Evolutionary conservation across 139 green algal species (phyloP).

Genomic region (Parachlorella kessleri): DNA sequence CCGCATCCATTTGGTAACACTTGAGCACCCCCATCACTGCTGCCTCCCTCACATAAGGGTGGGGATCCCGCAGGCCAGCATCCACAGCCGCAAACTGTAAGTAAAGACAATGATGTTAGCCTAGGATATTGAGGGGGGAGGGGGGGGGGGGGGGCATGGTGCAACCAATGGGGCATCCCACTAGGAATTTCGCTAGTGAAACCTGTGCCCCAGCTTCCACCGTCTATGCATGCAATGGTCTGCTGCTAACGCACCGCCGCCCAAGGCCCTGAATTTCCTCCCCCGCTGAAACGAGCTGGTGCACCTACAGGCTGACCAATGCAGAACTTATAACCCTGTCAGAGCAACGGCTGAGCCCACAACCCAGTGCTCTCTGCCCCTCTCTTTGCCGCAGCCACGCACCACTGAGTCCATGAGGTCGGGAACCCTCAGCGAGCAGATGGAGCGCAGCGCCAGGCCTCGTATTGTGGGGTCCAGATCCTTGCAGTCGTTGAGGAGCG

Average conservation of each 20-base stretch:
- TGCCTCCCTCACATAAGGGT: conserved; percentile 89
- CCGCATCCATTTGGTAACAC: conserved; percentile 57
- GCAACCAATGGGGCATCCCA: neutral
- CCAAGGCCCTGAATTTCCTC: too few species aligned
- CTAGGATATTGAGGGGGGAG: neutral
- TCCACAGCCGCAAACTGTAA: conserved; percentile 33
- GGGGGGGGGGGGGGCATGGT: neutral
- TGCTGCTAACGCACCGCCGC: too few species aligned
- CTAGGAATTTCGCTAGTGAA: neutral
- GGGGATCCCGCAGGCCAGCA: conserved; percentile 70
- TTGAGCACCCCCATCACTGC: conserved; percentile 95
- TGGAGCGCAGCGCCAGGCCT: conserved; percentile 88
- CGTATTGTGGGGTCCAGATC: conserved; percentile 93
- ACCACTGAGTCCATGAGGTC: conserved; percentile 98
- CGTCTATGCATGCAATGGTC: too few species aligned
- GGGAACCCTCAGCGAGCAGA: conserved; percentile 88
- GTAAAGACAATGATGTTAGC: too few species aligned
- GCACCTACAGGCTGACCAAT: neutral
- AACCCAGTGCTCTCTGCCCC: neutral
- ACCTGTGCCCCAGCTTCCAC: neutral
- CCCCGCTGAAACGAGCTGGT: too few species aligned
- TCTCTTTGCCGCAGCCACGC: conserved; percentile 10
- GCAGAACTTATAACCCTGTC: neutral
- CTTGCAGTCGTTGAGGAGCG: conserved; percentile 73
- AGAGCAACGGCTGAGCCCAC: neutral